A percentile compares a stretch with the other conserved stretches of the same genome.
Evolutionary conservation across 1,139 yeast genomes (phyloP).

Genomic region (Saccharomyces hybrid): DNA sequence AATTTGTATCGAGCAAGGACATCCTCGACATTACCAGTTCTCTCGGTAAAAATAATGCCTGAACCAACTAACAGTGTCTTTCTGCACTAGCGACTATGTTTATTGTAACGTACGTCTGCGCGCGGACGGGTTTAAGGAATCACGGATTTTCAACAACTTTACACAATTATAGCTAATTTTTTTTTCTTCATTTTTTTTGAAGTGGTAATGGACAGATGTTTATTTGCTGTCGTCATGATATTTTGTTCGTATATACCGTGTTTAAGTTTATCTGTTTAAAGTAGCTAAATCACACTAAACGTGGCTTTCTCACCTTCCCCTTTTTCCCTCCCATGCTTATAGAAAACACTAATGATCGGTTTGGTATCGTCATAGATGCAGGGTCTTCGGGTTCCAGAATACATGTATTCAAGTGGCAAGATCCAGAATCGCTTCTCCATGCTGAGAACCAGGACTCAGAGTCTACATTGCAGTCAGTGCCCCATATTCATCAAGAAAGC

Average conservation of each 20-base stretch:
- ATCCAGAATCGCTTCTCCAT: conserved; percentile 32
- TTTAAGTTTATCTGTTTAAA: background rate
- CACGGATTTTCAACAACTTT: background rate
- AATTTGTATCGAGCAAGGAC: conserved; percentile 23
- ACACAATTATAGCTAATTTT: background rate
- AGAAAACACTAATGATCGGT: conserved; percentile 25
- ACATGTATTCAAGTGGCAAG: conserved; percentile 61
- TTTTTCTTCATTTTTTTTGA: background rate
- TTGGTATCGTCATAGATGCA: conserved; percentile 71
- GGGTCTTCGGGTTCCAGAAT: conserved; percentile 78
- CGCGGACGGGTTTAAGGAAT: background rate
- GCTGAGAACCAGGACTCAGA: conserved; percentile 23
- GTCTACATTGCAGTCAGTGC: conserved; percentile 43
- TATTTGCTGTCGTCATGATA: background rate
- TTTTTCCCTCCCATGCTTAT: background rate
- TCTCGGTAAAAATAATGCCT: background rate
- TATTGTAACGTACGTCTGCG: background rate
- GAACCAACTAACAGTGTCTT: background rate
- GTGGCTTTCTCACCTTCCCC: background rate
- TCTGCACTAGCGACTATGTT: background rate
- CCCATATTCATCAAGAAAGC: conserved; percentile 49
- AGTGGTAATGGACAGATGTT: background rate
- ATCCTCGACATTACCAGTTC: conserved; percentile 13
- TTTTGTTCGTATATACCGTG: background rate
- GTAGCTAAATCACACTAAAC: background rate